Evolutionary conservation across 2,329 filamentous ascomycete genomes (phyloP).

Genomic region (Fusarium sp.): DNA sequence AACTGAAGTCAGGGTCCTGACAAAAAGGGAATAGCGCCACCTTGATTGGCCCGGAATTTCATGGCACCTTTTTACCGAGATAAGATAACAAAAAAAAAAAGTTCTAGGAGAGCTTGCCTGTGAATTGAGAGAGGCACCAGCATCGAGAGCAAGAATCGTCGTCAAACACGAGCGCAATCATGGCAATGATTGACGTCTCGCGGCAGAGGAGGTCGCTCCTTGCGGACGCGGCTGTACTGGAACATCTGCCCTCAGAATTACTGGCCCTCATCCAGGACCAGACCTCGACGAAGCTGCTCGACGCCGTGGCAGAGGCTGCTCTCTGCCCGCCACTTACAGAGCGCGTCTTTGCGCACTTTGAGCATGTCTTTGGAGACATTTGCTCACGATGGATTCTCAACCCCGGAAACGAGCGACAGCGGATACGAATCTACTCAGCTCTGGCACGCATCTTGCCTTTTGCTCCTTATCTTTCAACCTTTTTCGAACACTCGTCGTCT

Average conservation of each 20-base stretch:
- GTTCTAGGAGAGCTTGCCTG: constrained; percentile 46
- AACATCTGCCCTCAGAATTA: constrained; percentile 73
- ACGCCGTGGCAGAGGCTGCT: constrained; percentile 72
- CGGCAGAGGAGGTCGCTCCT: constrained; percentile 64
- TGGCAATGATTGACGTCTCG: constrained; percentile 64
- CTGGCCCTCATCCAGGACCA: constrained; percentile 70
- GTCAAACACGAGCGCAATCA: constrained; percentile 51
- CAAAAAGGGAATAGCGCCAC: constrained; percentile 23
- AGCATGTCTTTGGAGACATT: constrained; percentile 78
- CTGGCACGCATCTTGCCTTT: constrained; percentile 83
- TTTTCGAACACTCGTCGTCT: constrained; percentile 59
- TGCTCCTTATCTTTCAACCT: constrained; percentile 78
- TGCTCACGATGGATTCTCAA: constrained; percentile 78
- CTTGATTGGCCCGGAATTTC: constrained; percentile 51
- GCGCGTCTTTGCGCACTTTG: constrained; percentile 75
- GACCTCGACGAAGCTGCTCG: constrained; percentile 71
- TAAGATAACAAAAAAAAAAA: constrained; percentile 50
- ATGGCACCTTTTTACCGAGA: constrained; percentile 46
- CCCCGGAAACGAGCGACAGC: constrained; percentile 50
- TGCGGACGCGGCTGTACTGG: constrained; percentile 60
- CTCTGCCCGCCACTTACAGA: constrained; percentile 75
- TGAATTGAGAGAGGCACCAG: constrained; percentile 40
- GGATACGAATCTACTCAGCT: constrained; percentile 66
- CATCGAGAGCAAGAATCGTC: constrained; percentile 41
- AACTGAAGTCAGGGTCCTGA: constrained; percentile 7